Conservation (phyloP, 768 basidiomycete genomes). For the Hydnomerulius pinastri region DNA sequence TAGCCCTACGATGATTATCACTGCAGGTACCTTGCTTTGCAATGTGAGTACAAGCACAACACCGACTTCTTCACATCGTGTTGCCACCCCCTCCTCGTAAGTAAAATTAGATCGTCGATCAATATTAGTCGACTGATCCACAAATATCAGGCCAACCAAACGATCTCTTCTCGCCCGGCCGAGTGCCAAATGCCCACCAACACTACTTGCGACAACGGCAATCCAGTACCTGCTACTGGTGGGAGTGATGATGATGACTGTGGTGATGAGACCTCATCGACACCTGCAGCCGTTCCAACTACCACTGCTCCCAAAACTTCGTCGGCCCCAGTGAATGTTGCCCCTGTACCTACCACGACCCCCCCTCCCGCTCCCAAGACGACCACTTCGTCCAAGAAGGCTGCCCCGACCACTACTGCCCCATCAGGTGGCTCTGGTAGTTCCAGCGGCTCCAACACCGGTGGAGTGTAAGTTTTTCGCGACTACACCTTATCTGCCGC, state of each 20-base stretch:
- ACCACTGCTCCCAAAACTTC: conserved; percentile 10
- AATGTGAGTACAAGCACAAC: conserved; percentile 49
- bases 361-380: conserved; percentile 13
- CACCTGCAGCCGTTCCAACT: conserved; percentile 14
- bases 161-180: conserved; percentile 47
- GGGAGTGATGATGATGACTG: conserved; percentile 36
- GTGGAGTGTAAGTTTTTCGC: conserved; percentile 45
- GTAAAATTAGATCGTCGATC: conserved; percentile 1
- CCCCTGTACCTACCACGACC: too few species aligned
- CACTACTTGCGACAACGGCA: conserved; percentile 21
- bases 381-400: conserved; percentile 1
- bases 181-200: conserved; percentile 51
- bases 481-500: neutral
- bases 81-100: conserved; percentile 70
- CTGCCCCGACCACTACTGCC: neutral
- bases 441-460: conserved; percentile 27
- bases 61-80: conserved; percentile 64
- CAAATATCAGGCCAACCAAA: conserved; percentile 47
- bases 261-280: conserved; percentile 27
- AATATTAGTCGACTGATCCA: conserved; percentile 1
- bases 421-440: conserved; percentile 5
- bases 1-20: conserved; percentile 61
- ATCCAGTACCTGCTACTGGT: conserved; percentile 16
- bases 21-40: conserved; percentile 59
- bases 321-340: conserved; percentile 3